Evolutionary conservation across 2,329 filamentous ascomycete species (phyloP), one percentile per base, ranked within the genome.

Genomic region (Fusarium secorum): DNA sequence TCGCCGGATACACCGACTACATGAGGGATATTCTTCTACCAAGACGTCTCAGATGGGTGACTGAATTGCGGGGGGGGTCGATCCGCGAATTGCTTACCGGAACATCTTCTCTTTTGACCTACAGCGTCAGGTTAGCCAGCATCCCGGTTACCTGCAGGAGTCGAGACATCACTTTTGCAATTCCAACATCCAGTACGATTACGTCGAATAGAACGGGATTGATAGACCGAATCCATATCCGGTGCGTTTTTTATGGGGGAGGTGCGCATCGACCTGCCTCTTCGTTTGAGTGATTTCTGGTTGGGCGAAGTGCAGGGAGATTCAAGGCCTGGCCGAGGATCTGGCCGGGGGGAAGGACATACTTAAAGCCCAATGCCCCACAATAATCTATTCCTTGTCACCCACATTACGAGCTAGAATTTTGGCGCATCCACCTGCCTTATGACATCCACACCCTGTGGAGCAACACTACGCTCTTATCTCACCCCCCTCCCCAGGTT

Each of bases 1-100:
- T 17, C 18, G 49, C 49, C 20, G 24, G 35, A 30, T 39, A 18
- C 35, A 53, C 49, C 49, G 24, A 11, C 11, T 11, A 0, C 88
- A 53, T 17, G 49, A 30, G 24, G 49, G 49, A 5, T 22, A 20
- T 17, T 53, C 35, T 22, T 53, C 49, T 53, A 53, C 26, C 24
- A 30, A 15, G 33, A 6, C 6, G 26, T 53, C 35, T 53, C 11
- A 39, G 35, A 17, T 18, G 7, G 9, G 35, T 22, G 10, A 53
- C 35, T 13, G 20, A 22, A 14, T 3, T 9, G 30, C 18, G 6
- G 10, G 35, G 18, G 35, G 24, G 24, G 35, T 39, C 13, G 9
- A 10, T 22, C 26, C 24, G 35, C 26, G 26, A 13, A 22, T 53
- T 0, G 20, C 26, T 38, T 53, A 53, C 49, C 49, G 2, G 35